Evolutionary conservation across 805 yeast species (phyloP).

Genomic region (Hanseniaspora valbyensis): DNA sequence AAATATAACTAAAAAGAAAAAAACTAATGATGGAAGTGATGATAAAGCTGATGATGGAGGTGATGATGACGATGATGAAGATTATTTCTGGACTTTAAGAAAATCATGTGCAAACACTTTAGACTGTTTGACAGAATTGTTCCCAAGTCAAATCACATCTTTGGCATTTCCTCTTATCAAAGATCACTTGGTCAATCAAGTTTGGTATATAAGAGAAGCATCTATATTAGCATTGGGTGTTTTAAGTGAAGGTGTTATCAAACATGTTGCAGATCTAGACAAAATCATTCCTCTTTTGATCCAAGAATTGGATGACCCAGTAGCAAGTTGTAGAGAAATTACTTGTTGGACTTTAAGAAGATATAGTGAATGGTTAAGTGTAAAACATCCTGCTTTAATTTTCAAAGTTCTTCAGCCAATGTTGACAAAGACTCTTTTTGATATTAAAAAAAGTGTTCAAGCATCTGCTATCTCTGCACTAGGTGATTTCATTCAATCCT

Average conservation of each 20-base stretch:
- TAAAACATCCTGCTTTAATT: constrained; percentile 58
- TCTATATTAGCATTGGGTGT: constrained; percentile 93
- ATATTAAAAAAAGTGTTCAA: constrained; percentile 84
- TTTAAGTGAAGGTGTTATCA: constrained; percentile 77
- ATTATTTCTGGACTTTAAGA: constrained; percentile 78
- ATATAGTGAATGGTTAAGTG: constrained; percentile 70
- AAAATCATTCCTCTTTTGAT: constrained; percentile 74
- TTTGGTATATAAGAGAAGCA: constrained; percentile 90
- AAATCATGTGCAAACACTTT: constrained; percentile 91
- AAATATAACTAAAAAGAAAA: constrained; percentile 42
- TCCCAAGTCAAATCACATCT: constrained; percentile 56
- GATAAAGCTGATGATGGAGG: constrained; percentile 64
- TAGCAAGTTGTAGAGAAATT: constrained; percentile 82
- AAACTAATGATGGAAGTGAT: constrained; percentile 20
- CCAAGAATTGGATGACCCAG: constrained; percentile 59
- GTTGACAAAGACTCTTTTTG: constrained; percentile 56
- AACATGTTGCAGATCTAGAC: constrained; percentile 59
- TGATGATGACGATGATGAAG: constrained; percentile 55
- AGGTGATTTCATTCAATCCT: constrained; percentile 68
- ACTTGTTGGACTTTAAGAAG: constrained; percentile 93
- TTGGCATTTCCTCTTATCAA: constrained; percentile 66
- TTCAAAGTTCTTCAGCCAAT: constrained; percentile 69
- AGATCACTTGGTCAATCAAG: constrained; percentile 51
- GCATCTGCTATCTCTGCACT: constrained; percentile 85
- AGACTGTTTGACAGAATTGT: constrained; percentile 61